phyloP scores from a whole-genome alignment of 176 grass and related monocot species.

The Musa schizocarpa region DNA sequence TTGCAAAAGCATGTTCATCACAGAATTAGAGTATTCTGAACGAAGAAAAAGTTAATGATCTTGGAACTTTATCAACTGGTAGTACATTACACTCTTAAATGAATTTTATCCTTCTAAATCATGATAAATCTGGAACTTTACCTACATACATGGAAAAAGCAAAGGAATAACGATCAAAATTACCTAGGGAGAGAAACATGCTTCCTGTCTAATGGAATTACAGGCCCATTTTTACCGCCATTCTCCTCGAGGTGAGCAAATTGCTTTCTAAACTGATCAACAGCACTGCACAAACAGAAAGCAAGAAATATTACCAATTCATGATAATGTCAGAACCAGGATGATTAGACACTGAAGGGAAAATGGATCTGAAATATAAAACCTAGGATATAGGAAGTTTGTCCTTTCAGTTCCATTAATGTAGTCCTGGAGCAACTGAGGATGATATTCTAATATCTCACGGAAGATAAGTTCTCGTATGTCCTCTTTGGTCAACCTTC shows the following conservation, averaged over 20 bases:
- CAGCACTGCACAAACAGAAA: slow-evolving; percentile 42
- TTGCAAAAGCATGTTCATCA: no score
- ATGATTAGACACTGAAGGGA: slow-evolving; percentile 1
- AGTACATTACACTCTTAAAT: no score
- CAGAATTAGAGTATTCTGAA: no score
- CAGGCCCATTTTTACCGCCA: slow-evolving; percentile 42
- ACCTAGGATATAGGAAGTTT: slow-evolving; percentile 87
- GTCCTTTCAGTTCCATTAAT: slow-evolving; percentile 46
- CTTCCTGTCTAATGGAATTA: slow-evolving; percentile 51
- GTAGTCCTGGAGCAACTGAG: slow-evolving; percentile 70
- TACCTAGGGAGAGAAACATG: slow-evolving; percentile 99
- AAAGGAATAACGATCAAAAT: not conserved
- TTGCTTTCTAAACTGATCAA: slow-evolving; percentile 92
- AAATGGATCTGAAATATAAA: slow-evolving; percentile 5
- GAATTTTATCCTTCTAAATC: no score
- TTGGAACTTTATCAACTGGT: no score
- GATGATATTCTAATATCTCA: slow-evolving; percentile 92
- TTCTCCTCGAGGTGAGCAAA: slow-evolving; percentile 88
- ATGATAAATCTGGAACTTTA: not conserved
- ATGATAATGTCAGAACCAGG: not conserved
- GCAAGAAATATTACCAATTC: slow-evolving; percentile 17
- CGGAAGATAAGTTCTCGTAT: slow-evolving; percentile 86
- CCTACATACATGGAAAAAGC: not conserved
- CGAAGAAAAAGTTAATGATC: no score
- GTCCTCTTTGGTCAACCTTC: slow-evolving; percentile 78